Evolutionary conservation across 2,329 filamentous ascomycete genomes (phyloP), one percentile per base, ranked within the genome.

Genomic region (Penicillium nordicum): DNA sequence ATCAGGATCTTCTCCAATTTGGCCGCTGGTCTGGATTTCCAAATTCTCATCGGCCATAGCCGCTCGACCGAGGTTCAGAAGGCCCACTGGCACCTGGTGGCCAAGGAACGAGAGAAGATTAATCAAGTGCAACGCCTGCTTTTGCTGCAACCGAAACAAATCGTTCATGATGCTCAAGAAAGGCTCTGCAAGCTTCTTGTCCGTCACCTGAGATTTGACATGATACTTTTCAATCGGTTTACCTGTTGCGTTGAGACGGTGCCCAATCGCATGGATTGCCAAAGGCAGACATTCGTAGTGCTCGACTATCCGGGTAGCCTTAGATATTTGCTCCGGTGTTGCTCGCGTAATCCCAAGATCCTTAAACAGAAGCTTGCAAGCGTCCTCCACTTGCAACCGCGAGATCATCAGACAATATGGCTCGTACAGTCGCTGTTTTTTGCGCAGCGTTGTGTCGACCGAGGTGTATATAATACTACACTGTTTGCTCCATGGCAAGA

Each of bases 381-480:
- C 86, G 57, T 88, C 83, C 46, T 80, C 72, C 1, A 80, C 76
- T 1, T 79, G 78, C 8, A 89, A 73, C 1, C 80, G 72, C 21
- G 79, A 80, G 5, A 89, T 76, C 44, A 79, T 78, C 48, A 89
- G 79, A 78, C 76, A 70, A 78, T 80, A 59, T 74, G 86, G 72
- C 79, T 87, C 77, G 80, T 84, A 73, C 76, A 88, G 57, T 74
- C 81, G 69, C 79, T 82, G 68, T 78, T 82, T 69, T 79, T 84
- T 74, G 46, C 74, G 70, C 44, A 80, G 61, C n/a, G 82, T 83
- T 38, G 79, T 78, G 61, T 88, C 84, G 0, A 87, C 82, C 0
- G 86, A 88, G 0, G 87, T 89, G 63, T 87, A 88, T 27, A 90
- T 86, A 46, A 89, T 80, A 63, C 83, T 84, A 14, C 84, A 87